Evolutionary conservation across 805 yeast genomes (phyloP).

Genomic region (Priceomyces fermenticarens): DNA sequence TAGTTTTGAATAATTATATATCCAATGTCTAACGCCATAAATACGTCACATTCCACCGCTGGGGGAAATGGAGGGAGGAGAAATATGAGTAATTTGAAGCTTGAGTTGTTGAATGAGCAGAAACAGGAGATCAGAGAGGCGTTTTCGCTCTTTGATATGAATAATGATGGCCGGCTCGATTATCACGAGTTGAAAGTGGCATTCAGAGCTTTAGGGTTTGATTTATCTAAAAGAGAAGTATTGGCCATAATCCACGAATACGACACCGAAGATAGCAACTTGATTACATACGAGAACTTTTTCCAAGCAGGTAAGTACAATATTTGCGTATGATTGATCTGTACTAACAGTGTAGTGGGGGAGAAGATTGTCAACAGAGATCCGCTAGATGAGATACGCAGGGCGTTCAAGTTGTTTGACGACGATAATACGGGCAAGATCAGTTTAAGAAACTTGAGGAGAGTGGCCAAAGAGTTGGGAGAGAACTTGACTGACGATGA

Average conservation of each 20-base stretch:
- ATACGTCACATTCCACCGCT: constrained; percentile 9
- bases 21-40: constrained; percentile 8
- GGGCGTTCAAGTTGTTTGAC: constrained; percentile 89
- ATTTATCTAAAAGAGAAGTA: constrained; percentile 71
- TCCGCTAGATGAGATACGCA: constrained; percentile 84
- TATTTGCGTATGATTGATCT: not conserved
- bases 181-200: constrained; percentile 95
- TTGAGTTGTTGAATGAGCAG: constrained; percentile 79
- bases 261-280: constrained; percentile 69
- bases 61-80: constrained; percentile 13
- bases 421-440: constrained; percentile 87
- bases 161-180: constrained; percentile 84
- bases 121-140: constrained; percentile 92
- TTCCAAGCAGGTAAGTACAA: constrained; percentile 54
- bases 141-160: constrained; percentile 86
- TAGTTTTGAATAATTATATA: too few species aligned
- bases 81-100: constrained; percentile 44
- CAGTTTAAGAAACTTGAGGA: constrained; percentile 72
- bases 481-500: constrained; percentile 92
- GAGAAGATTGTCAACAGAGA: constrained; percentile 82
- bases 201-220: constrained; percentile 89
- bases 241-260: constrained; percentile 75
- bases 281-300: constrained; percentile 80
- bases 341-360: constrained; percentile 48
- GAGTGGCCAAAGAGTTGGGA: constrained; percentile 90